Evolutionary conservation across 306 rosid genomes (phyloP).

Genomic region (Cicer arietinum): DNA sequence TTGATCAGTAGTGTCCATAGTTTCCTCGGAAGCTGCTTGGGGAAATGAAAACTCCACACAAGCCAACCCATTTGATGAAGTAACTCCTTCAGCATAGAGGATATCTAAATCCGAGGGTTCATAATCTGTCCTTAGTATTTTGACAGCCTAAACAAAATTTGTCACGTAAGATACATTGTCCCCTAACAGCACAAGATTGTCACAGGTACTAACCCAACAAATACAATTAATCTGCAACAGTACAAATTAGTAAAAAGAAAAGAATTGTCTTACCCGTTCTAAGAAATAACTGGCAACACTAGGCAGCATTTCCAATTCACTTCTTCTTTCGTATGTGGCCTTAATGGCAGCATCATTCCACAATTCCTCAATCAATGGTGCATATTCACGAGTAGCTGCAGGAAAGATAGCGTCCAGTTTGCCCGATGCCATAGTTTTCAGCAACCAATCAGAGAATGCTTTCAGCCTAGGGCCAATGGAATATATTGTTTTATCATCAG

Average conservation of each 20-base stretch:
- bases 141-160: constrained; percentile 70
- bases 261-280: constrained; percentile 77
- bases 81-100: constrained; percentile 94
- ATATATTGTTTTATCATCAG: constrained; percentile 60
- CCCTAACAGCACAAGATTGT: constrained; percentile 37
- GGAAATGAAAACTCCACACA: constrained; percentile 96
- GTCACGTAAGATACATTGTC: constrained; percentile 42
- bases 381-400: constrained; percentile 99
- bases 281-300: constrained; percentile 83
- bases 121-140: constrained; percentile 84
- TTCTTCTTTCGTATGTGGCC: constrained; percentile 82
- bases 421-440: constrained; percentile 93
- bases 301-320: constrained; percentile 92
- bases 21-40: constrained; percentile 64
- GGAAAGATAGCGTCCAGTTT: constrained; percentile 94
- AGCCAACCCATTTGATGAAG: constrained; percentile 94
- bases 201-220: constrained; percentile 17
- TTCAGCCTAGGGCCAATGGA: constrained; percentile 87
- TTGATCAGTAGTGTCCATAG: constrained; percentile 60
- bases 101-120: constrained; percentile 96
- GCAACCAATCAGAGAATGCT: constrained; percentile 98
- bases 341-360: constrained; percentile 91
- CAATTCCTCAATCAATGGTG: constrained; percentile 88
- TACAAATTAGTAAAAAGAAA: constrained; percentile 16
- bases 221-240: constrained; percentile 38